Evolutionary conservation across 1,284 basidiomycete species (phyloP), one percentile per base, ranked within the genome.

Genomic region (Cystobasidium pallidum): DNA sequence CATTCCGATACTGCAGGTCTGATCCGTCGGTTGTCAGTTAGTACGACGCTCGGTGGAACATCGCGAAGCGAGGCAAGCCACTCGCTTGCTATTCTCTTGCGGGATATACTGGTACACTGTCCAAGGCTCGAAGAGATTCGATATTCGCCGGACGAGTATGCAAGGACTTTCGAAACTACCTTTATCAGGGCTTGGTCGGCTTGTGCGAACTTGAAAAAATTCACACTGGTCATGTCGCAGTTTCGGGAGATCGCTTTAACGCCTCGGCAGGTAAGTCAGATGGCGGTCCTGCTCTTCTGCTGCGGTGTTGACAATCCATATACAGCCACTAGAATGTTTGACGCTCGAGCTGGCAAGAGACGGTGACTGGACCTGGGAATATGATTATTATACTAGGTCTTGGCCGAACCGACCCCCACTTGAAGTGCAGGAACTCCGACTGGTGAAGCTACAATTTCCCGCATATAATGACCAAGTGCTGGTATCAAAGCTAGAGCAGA

Each of bases 311-410:
- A 47, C 10, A 47, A 8, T 8, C 45, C 10, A 47, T 47, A 7
- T 24, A 52, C 34, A 55, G 51, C 45, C 59, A 10, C 28, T 71
- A 1, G 26, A 62, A 4, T 32, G 15, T 7, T 51, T 71, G n/a
- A 43, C 68, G 1, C 26, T 71, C 15, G 58, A 63, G 30, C 47
- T 64, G 10, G 68, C 68, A 19, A 41, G 51, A 34, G 68, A 63
- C 10, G 68, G 68, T 3, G 68, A 71, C 34, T 59, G 61, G 32
- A 34, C 26, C 19, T 71, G 68, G 68, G 68, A 71, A 47, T 71
- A 71, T 21, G 68, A 71, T 26, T 70, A 34, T 17, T 71, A 24
- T 36, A 62, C 49, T 15, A 30, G 30, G 36, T 49, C 49, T 28
- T 64, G 62, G 62, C 62, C 62, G 28, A 63, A 49, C 52, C 47